Conservation (phyloP, 352 stramenopile species). For the Phytopythium aichiense region DNA sequence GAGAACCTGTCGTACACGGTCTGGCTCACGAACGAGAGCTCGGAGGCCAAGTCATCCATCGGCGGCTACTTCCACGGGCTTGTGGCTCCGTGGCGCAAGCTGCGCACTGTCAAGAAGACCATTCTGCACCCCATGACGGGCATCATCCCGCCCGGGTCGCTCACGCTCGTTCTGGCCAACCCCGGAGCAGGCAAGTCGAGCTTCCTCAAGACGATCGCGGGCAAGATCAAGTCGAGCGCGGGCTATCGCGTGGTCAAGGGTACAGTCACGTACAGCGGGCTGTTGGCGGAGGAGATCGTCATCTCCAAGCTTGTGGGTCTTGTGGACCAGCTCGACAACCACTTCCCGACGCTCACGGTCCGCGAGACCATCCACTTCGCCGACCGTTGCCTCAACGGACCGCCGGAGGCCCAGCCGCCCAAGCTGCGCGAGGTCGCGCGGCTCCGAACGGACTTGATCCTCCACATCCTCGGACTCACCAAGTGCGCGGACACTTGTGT, state of each 20-base stretch:
- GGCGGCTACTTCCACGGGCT: conserved; percentile 18
- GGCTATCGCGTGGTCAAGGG: conserved; percentile 13
- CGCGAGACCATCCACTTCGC: conserved; percentile 92
- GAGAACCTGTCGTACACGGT: conserved; percentile 49
- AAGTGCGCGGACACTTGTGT: conserved; percentile 83
- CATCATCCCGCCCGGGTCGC: conserved; percentile 52
- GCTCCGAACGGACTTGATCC: conserved; percentile 43
- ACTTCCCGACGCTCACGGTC: conserved; percentile 89
- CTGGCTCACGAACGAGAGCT: conserved; percentile 27
- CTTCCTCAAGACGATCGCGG: conserved; percentile 61
- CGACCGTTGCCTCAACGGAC: conserved; percentile 72
- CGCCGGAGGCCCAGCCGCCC: conserved; percentile 23
- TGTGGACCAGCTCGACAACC: conserved; percentile 67
- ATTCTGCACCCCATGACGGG: conserved; percentile 63
- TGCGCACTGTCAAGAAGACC: conserved; percentile 29
- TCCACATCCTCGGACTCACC: conserved; percentile 65
- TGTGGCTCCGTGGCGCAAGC: conserved; percentile 37
- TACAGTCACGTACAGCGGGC: conserved; percentile 27
- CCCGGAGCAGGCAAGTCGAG: conserved; percentile 55
- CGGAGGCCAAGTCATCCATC: conserved; percentile 32
- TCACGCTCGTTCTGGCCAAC: conserved; percentile 59
- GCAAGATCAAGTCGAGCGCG: conserved; percentile 43
- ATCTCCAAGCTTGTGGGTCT: conserved; percentile 44
- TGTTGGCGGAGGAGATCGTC: conserved; percentile 21
- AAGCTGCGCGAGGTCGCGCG: conserved; percentile 47